Base-by-base conservation (phyloP, 1,284 basidiomycete genomes). In the Blastosporella zonata region DNA sequence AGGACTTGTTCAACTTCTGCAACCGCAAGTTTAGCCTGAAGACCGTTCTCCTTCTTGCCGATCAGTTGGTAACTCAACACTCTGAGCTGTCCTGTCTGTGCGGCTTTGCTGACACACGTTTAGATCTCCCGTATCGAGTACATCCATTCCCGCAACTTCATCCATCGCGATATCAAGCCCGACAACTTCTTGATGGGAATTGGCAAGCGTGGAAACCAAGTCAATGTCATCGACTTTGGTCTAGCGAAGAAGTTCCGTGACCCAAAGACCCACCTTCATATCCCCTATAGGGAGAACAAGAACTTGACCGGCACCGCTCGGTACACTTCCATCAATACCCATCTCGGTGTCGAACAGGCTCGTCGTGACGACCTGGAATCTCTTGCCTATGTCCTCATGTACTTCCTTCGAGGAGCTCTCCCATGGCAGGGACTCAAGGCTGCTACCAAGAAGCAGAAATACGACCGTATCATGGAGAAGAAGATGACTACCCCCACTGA, bases 141-240 rank as follows among this genome's bases (percentile, higher is more conserved):
- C 75, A 93, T 98, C 59, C 97, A 99, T 75, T 98, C 95, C 17
- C 92, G 95, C 66, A 99, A 99, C 78, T 99, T 99, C 70, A 98
- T 99, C 58, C 97, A 99, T 70, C 93, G 96, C 59, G 97, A 99
- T 67, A 95, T 99, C 82, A 99, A 99, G 73, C 97, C 97, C 42
- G 96, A 99, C 79, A 99, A 99, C 76, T 98, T 99, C 79, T 74
- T 99, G 63, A 98, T 99, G 94, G 97, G 97, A 36, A 98, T 99
- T 56, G 97, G 96, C 59, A 99, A 97, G 77, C 93, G 96, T 57
- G 96, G 95, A 57, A 99, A 97, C 72, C 97, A 99, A 73, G 96
- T 99, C 73, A 98, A 98, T 64, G 90, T 98, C 61, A 99, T 99
- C 67, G 97, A 99, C 70, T 99, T 99, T 58, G 97, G 97, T 77